These are phyloP conservation scores for Stagonosporopsis rhizophila DNA, from an alignment of 2,329 filamentous ascomycete species.

Conservation along the genomic window DNA sequence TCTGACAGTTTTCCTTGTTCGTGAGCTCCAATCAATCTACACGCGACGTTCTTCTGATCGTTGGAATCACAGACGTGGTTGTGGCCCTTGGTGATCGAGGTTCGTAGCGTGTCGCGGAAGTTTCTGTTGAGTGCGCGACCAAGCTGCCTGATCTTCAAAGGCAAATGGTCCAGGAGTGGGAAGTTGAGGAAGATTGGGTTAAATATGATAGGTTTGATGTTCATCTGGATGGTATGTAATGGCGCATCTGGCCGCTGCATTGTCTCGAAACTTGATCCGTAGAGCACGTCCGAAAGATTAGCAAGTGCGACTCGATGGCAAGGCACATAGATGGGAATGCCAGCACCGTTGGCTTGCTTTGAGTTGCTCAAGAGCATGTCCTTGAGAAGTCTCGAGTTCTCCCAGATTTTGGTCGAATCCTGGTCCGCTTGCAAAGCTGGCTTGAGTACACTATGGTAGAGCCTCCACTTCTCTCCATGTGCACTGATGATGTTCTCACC, in stretches of 20 bases:
- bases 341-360: constrained; percentile 25
- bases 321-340: constrained; percentile 40
- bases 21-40: constrained; percentile 32
- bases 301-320: constrained; percentile 50
- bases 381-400: constrained; percentile 32
- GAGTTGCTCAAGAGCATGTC: constrained; percentile 41
- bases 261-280: constrained; percentile 38
- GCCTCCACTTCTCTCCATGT: constrained; percentile 43
- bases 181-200: constrained; percentile 38
- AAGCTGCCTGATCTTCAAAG: constrained; percentile 28
- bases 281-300: constrained; percentile 45
- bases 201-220: constrained; percentile 39
- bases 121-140: constrained; percentile 28
- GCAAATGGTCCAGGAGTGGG: constrained; percentile 32
- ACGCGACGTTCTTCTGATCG: constrained; percentile 28
- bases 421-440: constrained; percentile 41
- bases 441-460: constrained; percentile 39
- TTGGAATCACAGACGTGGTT: constrained; percentile 34
- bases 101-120: constrained; percentile 31
- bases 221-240: constrained; percentile 30
- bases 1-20: constrained; percentile 31
- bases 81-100: constrained; percentile 32
- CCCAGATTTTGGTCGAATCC: constrained; percentile 32
- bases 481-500: constrained; percentile 47
- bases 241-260: constrained; percentile 30